Evolutionary conservation across 2,329 filamentous ascomycete species (phyloP).

Genomic region (Penicillium psychrosexuale): DNA sequence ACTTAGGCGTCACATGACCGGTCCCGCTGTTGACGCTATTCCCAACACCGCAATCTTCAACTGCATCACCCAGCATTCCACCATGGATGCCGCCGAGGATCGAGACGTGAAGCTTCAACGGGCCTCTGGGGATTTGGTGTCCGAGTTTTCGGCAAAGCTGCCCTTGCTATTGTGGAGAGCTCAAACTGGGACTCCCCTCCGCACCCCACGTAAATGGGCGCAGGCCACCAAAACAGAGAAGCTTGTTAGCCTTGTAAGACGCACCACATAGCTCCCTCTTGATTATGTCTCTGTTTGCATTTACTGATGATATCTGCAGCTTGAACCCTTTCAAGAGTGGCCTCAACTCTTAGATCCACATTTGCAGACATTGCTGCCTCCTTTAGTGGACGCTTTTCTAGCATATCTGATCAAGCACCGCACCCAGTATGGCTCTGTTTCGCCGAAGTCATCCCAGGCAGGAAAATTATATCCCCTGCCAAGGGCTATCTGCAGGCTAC

Average conservation of each 20-base stretch:
- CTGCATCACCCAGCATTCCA: conserved; percentile 5
- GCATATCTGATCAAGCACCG: conserved; percentile 54
- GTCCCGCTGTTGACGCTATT: conserved; percentile 26
- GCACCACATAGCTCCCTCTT: neutral
- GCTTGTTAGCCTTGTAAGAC: conserved; percentile 41
- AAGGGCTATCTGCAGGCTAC: conserved; percentile 69
- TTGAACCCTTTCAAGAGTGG: conserved; percentile 92
- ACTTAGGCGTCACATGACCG: conserved; percentile 18
- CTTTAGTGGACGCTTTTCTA: conserved; percentile 72
- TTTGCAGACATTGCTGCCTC: conserved; percentile 70
- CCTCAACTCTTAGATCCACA: conserved; percentile 88
- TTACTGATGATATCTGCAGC: conserved; percentile 34
- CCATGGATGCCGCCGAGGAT: conserved; percentile 47
- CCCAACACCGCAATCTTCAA: conserved; percentile 11
- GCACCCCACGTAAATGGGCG: conserved; percentile 40
- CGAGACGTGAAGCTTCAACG: conserved; percentile 48
- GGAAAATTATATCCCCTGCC: conserved; percentile 53
- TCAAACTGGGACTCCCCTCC: conserved; percentile 21
- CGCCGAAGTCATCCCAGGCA: conserved; percentile 34
- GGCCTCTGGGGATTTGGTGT: conserved; percentile 44
- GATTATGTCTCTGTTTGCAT: neutral
- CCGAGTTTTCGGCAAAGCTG: conserved; percentile 43
- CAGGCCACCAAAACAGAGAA: conserved; percentile 38
- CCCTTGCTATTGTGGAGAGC: conserved; percentile 43
- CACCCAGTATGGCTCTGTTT: conserved; percentile 39